Base-by-base conservation (phyloP, 202 grass and related monocot species). In the Musa balbisiana region DNA sequence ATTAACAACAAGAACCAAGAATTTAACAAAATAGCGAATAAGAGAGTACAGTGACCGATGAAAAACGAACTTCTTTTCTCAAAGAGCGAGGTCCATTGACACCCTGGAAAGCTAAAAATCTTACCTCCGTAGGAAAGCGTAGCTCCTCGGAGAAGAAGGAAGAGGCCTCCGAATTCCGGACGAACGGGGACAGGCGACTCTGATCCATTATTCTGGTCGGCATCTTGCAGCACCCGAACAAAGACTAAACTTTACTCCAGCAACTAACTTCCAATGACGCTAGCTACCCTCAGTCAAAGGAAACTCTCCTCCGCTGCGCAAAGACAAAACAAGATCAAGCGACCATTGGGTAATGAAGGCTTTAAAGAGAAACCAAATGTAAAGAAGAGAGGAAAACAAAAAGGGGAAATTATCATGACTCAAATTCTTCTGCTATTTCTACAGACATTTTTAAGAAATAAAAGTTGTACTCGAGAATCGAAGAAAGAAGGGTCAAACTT, bases 141-240 rank as follows among this genome's bases (percentile, higher is more conserved):
- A 89, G 60, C 63, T 91, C 93, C 65, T 97, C 84, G 15, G 82
- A 82, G 79, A 85, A 92, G 76, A 82, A 83, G 76, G 89, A 96
- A 49, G 92, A 89, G 27, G 85, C 49, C 23, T 62, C 51, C 0
- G 15, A 20, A n/a, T 76, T 79, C 17, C 82, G 77, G 69, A 78
- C 19, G 79, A 74, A 80, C 77, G 74, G 81, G 64, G 78, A 8
- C 0, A 78, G 82, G 2, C 80, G 79, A 67, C 84, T 97, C 84
- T 52, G 53, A 15, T 50, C 19, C 43, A 78, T 65, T 17, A 51
- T 26, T 33, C 22, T 49, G 66, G 60, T 64, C 59, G 21, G 62
- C 56, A 84, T 79, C 52, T 8, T 69, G 51, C 22, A 33, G 13
- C 24, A 22, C 21, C 22, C 43, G 66, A 75, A 73, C 67, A 78